Evolutionary conservation across 208 protist genomes (phyloP).

Genomic region (Acanthamoeba royreba): DNA sequence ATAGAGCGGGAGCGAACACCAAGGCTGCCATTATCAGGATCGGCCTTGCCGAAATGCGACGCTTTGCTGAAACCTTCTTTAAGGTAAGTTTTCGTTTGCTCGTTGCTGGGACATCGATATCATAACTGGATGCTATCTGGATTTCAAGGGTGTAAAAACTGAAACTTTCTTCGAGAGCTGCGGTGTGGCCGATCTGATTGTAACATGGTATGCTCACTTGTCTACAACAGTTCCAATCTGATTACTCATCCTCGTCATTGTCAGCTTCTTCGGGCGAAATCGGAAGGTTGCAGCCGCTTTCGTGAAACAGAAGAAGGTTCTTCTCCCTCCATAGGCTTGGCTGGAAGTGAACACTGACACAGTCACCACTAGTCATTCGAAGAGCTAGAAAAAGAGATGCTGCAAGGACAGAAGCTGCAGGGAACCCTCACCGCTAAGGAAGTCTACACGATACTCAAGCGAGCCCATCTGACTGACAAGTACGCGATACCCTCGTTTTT

Average conservation of each 20-base stretch:
- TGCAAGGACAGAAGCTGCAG: slow-evolving; percentile 79
- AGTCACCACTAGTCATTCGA: neutral
- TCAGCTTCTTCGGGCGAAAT: slow-evolving; percentile 69
- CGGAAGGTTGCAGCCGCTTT: slow-evolving; percentile 67
- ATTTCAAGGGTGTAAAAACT: neutral
- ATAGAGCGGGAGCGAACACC: slow-evolving; percentile 56
- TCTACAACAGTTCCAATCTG: neutral
- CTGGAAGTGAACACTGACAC: neutral
- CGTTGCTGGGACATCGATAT: neutral
- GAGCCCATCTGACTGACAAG: neutral
- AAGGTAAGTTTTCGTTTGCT: neutral
- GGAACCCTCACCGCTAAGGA: slow-evolving; percentile 74
- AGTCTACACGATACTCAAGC: slow-evolving; percentile 43
- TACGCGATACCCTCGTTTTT: neutral
- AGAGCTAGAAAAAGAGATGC: slow-evolving; percentile 70
- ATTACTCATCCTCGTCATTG: neutral
- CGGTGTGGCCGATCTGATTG: slow-evolving; percentile 73
- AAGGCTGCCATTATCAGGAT: slow-evolving; percentile 79
- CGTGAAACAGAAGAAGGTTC: slow-evolving; percentile 53
- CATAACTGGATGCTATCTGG: neutral
- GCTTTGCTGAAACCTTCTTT: slow-evolving; percentile 60
- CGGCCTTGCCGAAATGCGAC: slow-evolving; percentile 68
- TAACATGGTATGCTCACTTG: slow-evolving; percentile 52
- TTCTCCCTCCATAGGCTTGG: neutral
- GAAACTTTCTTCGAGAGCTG: slow-evolving; percentile 60